Percentiles rank a stretch among this genome's conserved stretches.
phyloP scores from a whole-genome alignment of 495 filamentous ascomycete genomes.

The Glarea lozoyensis region DNA sequence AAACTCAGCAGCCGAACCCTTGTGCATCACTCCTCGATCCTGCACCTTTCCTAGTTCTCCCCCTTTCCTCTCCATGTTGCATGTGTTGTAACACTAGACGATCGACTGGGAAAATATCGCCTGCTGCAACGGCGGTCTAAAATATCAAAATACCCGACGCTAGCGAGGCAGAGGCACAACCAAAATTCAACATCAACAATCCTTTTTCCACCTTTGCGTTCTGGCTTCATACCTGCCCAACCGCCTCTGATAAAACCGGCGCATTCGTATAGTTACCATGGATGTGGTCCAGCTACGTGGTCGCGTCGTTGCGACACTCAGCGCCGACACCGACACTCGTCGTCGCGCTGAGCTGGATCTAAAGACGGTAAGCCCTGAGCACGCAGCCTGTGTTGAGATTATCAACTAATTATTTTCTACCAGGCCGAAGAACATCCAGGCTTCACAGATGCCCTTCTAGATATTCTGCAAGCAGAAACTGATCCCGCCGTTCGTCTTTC shows the following conservation, averaged over 20 bases:
- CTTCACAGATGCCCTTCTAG: constrained; percentile 82
- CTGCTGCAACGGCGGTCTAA: too few relatives aligned
- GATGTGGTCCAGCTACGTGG: constrained; percentile 78
- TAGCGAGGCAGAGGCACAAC: too few relatives aligned
- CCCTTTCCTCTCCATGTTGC: too few relatives aligned
- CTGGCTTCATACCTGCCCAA: too few relatives aligned
- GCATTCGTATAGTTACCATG: constrained; percentile 41
- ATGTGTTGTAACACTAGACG: too few relatives aligned
- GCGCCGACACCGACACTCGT: constrained; percentile 74
- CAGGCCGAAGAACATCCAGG: constrained; percentile 87
- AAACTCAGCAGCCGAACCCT: too few relatives aligned
- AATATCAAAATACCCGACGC: too few relatives aligned
- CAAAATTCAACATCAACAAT: too few relatives aligned
- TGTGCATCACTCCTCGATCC: too few relatives aligned
- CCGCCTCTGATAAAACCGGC: neutral
- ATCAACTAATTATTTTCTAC: constrained; percentile 9
- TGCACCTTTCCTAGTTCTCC: too few relatives aligned
- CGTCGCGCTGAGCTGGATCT: constrained; percentile 85
- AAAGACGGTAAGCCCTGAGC: constrained; percentile 75
- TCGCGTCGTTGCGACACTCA: constrained; percentile 82
- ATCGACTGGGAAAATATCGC: too few relatives aligned
- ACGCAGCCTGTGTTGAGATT: constrained; percentile 7
- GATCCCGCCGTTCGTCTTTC: constrained; percentile 76
- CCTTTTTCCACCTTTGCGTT: too few relatives aligned
- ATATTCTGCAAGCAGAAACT: constrained; percentile 83